A percentile compares a stretch with the other conserved stretches of the same genome.
phyloP scores from a whole-genome alignment of 1,284 basidiomycete genomes.

The Entoloma clypeatum region DNA sequence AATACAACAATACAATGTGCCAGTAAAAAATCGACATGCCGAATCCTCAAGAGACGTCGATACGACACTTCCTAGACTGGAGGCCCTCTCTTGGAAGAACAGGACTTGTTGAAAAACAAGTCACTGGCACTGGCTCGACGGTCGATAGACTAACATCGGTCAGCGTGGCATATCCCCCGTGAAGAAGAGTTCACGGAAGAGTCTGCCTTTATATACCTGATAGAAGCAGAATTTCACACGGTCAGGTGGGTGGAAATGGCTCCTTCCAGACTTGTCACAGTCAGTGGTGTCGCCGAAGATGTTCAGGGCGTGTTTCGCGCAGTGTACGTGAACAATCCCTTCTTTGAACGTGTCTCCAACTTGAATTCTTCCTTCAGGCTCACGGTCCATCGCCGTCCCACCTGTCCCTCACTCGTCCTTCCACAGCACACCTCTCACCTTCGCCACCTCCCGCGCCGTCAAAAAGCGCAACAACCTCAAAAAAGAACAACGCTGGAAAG shows the following conservation, averaged over 20 bases:
- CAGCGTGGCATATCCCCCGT: constrained; percentile 48
- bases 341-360: background rate
- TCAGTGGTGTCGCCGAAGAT: constrained; percentile 20
- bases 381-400: constrained; percentile 43
- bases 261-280: background rate
- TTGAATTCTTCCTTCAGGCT: constrained; percentile 29
- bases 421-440: constrained; percentile 51
- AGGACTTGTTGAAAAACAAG: constrained; percentile 35
- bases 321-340: constrained; percentile 24
- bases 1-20: constrained; percentile 31
- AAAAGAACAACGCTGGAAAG: constrained; percentile 41
- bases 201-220: constrained; percentile 24
- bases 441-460: constrained; percentile 35
- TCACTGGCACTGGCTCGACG: constrained; percentile 50
- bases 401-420: constrained; percentile 37
- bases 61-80: constrained; percentile 52
- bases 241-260: constrained; percentile 20
- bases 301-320: constrained; percentile 33
- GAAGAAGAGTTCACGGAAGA: constrained; percentile 16
- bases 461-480: constrained; percentile 51
- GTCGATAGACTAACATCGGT: constrained; percentile 38
- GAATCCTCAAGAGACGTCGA: constrained; percentile 39
- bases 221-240: constrained; percentile 21
- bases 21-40: constrained; percentile 49
- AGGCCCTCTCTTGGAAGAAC: constrained; percentile 39